A percentile compares a stretch with the other conserved stretches of the same genome.
Evolutionary conservation across 2,329 filamentous ascomycete species (phyloP).

Genomic region (Fusarium tjaetaba): DNA sequence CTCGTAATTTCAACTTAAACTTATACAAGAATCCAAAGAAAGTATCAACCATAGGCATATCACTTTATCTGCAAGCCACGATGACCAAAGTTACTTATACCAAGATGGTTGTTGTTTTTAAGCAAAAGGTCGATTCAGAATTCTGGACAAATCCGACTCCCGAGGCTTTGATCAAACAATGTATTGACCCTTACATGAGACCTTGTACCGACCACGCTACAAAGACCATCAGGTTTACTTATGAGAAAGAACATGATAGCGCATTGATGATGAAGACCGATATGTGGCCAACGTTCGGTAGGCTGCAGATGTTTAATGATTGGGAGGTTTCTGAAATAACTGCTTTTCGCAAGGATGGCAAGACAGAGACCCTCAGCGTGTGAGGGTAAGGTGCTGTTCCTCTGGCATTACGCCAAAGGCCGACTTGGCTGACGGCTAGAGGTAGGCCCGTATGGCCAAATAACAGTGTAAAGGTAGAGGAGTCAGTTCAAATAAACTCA

Average conservation of each 20-base stretch:
- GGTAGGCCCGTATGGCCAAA: too few species aligned
- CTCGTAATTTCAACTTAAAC: rapidly evolving
- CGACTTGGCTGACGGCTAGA: rapidly evolving
- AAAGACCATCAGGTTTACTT: not conserved
- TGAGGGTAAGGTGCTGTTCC: rapidly evolving
- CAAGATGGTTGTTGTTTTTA: not conserved
- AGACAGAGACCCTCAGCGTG: rapidly evolving
- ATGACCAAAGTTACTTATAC: not conserved
- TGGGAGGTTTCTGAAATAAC: not conserved
- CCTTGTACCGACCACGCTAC: not conserved
- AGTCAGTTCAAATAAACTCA: too few species aligned
- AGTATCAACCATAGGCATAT: rapidly evolving
- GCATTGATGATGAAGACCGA: not conserved
- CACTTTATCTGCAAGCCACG: rapidly evolving
- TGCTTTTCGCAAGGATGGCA: not conserved
- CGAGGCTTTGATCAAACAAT: not conserved
- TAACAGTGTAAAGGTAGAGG: too few species aligned
- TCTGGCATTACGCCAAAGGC: rapidly evolving
- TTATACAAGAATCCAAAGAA: rapidly evolving
- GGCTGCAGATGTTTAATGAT: not conserved
- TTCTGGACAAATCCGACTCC: not conserved
- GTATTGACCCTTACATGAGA: not conserved
- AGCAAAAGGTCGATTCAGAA: not conserved
- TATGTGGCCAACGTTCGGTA: not conserved
- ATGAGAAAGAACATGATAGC: not conserved